phyloP scores from a whole-genome alignment of 2,329 filamentous ascomycete genomes.

The Beauveria asiatica region DNA sequence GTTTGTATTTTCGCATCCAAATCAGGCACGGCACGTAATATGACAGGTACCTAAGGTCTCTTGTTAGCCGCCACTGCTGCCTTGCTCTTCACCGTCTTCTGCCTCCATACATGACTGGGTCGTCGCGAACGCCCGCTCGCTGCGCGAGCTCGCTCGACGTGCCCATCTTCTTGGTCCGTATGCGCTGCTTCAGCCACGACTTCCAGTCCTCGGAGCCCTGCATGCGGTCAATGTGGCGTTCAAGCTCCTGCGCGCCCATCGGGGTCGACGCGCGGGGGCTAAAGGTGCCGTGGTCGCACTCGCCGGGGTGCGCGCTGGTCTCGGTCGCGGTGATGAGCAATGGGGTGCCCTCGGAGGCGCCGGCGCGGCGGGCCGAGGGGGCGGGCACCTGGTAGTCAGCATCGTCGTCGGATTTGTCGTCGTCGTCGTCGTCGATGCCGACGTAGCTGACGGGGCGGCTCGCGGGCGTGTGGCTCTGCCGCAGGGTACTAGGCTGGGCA shows the following conservation, averaged over 20 bases:
- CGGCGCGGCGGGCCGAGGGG: constrained; percentile 15
- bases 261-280: constrained; percentile 56
- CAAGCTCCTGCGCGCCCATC: not conserved
- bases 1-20: constrained; percentile 83
- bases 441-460: constrained; percentile 16
- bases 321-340: constrained; percentile 28
- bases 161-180: constrained; percentile 61
- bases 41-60: constrained; percentile 60
- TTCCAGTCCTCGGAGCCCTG: constrained; percentile 36
- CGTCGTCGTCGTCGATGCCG: constrained; percentile 10
- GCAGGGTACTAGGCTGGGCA: constrained; percentile 36
- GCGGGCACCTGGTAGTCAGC: constrained; percentile 16
- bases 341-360: constrained; percentile 40
- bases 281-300: constrained; percentile 68
- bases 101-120: constrained; percentile 57
- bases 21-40: constrained; percentile 90
- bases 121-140: constrained; percentile 65
- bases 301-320: constrained; percentile 31
- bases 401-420: not conserved
- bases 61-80: constrained; percentile 10
- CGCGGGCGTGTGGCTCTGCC: constrained; percentile 33
- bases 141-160: constrained; percentile 62
- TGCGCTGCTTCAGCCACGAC: constrained; percentile 39
- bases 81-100: not conserved
- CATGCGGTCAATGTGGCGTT: constrained; percentile 1